Evolutionary conservation across 345 rosid genomes (phyloP), one percentile per base, ranked within the genome.

Genomic region (Pistacia vera): DNA sequence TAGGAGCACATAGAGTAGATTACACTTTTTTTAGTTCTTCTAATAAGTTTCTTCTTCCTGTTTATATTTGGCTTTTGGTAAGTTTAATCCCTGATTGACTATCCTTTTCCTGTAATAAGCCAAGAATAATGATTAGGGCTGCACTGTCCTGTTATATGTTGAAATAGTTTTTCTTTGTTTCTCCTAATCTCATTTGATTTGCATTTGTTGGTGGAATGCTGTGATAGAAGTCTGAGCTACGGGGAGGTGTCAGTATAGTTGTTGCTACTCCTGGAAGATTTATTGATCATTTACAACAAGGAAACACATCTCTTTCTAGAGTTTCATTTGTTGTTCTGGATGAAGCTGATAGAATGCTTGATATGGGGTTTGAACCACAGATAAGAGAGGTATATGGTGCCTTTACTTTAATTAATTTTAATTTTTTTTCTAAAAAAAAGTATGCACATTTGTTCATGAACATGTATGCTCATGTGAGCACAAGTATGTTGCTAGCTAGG

Each of bases 201-300:
- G 22, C 48, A 60, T 33, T 66, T 81, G 58, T 67, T 68, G 22
- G 5, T 64, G 76, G 49, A 30, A 41, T 46, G 9, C 68, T 22
- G 5, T 77, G 70, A 58, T 67, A 85, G 88, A 71, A 81, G 65
- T 58, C 72, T 48, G 82, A 82, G 64, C 80, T 85, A 55, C 75
- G 85, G 28, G 81, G 74, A 20, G 85, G 88, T 13, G 81, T 80
- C 73, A 74, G 52, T 62, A 69, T 85, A 63, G 75, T 82, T 41
- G 85, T 85, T 72, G 88, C 85, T 68, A 85, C 88, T 77, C 88
- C 88, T 30, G 88, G 88, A 72, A 77, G 88, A 72, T 79, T 85
- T 60, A 71, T 82, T 48, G 88, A 85, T 78, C 85, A 80, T 65
- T 77, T 85, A 49, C 83, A 82, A 20, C 83, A 82, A 72, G 83